Base-by-base conservation (phyloP, 1,284 basidiomycete genomes). In the Quambalaria eucalypti region DNA sequence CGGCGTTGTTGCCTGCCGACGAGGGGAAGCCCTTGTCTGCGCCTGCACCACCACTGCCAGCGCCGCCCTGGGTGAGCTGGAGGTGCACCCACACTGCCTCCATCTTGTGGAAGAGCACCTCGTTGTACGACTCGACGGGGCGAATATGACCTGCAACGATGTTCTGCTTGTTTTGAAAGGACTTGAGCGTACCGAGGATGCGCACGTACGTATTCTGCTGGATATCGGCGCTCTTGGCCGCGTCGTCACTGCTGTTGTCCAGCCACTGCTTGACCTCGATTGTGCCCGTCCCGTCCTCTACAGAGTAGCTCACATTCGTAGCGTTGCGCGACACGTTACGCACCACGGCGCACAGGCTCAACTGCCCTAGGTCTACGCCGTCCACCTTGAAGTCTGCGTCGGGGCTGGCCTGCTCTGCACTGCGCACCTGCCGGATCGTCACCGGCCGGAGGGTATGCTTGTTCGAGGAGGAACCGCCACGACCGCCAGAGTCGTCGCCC, bases 191-290 rank as follows among this genome's bases (percentile, higher is more conserved):
- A n/a, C 93, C 95, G 33, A 88, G 82, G 25, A 95, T 83, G n/a
- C 88, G 84, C 36, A 93, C 85, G 73, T 87, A 92, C 36, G 79
- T 80, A 46, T 84, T 81, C 61, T 8, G 19, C 67, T 52, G 54
- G 16, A 73, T 64, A 25, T 66, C 71, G n/a, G 62, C 60, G 1
- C 62, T 53, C 58, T 65, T 61, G 12, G 53, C 54, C 9, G 78
- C 56, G 83, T 82, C 59, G 80, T 79, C 54, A 71, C 78, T 33
- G 78, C 78, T 80, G 42, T 84, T 81, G 68, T 92, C 89, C 7
- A 86, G 80, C 93, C 93, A 98, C 65, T 87, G 84, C 33, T 90
- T 83, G 25, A 86, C 88, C 69, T 96, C 90, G 29, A 96, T 84
- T 57, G 81, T 80, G 2, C 88, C 93, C 1, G 89, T 90, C 3